phyloP scores from a whole-genome alignment of 2,329 filamentous ascomycete species.

The Emmonsia crescens region DNA sequence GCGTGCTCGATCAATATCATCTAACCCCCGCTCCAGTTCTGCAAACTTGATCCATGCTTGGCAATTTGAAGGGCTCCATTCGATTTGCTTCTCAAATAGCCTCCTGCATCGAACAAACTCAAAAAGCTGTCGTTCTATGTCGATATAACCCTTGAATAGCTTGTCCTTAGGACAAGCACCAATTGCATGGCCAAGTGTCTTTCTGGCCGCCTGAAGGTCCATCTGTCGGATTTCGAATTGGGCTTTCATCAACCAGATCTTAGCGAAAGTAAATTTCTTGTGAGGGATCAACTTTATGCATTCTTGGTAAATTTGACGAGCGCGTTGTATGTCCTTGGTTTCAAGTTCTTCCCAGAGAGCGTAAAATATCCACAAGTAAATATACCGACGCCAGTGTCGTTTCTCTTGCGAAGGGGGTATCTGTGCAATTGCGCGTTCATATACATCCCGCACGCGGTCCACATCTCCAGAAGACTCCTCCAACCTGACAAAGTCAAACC shows the following conservation, averaged over 20 bases:
- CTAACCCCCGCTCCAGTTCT: slow-evolving; percentile 80
- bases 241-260: slow-evolving; percentile 87
- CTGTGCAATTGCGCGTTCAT: slow-evolving; percentile 91
- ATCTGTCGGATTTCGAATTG: slow-evolving; percentile 87
- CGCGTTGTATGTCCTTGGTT: slow-evolving; percentile 64
- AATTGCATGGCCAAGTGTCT: slow-evolving; percentile 79
- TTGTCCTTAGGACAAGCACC: slow-evolving; percentile 95
- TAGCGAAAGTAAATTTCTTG: slow-evolving; percentile 94
- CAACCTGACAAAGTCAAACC: slow-evolving; percentile 88
- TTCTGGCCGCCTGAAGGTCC: slow-evolving; percentile 68
- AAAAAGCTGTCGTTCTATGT: slow-evolving; percentile 84
- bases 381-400: slow-evolving; percentile 91
- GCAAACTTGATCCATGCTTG: slow-evolving; percentile 96
- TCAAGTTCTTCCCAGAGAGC: slow-evolving; percentile 90
- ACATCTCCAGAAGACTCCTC: slow-evolving; percentile 77
- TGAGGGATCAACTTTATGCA: slow-evolving; percentile 83
- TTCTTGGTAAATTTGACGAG: slow-evolving; percentile 81
- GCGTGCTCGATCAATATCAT: slow-evolving; percentile 76
- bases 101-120: slow-evolving; percentile 87
- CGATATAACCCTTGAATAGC: slow-evolving; percentile 86
- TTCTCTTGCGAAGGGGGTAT: slow-evolving; percentile 93
- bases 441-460: slow-evolving; percentile 80
- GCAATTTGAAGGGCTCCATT: slow-evolving; percentile 82
- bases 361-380: slow-evolving; percentile 97
- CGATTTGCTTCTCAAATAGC: slow-evolving; percentile 86